Conservation (phyloP, 2,329 filamentous ascomycete species). For the Talaromyces sp. region DNA sequence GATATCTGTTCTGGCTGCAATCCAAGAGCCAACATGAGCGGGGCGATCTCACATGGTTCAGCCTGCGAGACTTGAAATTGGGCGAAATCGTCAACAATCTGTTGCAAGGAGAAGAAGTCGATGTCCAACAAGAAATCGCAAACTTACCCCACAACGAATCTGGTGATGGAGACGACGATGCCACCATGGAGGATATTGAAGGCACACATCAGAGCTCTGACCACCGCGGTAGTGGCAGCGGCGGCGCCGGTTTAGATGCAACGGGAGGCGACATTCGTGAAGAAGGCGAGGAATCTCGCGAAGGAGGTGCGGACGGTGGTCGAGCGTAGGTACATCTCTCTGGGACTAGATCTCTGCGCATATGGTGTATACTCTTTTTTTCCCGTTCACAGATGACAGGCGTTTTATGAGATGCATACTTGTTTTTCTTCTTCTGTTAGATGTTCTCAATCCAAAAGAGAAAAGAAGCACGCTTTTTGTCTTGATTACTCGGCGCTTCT, state of each 20-base stretch:
- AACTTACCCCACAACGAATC: slow-evolving; percentile 50
- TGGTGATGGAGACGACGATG: slow-evolving; percentile 61
- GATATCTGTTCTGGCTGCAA: slow-evolving; percentile 95
- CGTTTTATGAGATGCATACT: slow-evolving; percentile 11
- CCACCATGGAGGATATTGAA: slow-evolving; percentile 75
- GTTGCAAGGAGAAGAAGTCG: slow-evolving; percentile 82
- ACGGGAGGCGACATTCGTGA: slow-evolving; percentile 88
- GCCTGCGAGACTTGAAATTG: slow-evolving; percentile 77
- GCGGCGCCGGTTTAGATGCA: slow-evolving; percentile 78
- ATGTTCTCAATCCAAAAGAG: background rate
- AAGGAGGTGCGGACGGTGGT: slow-evolving; percentile 92
- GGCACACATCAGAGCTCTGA: slow-evolving; percentile 54
- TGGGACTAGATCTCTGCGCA: slow-evolving; percentile 17
- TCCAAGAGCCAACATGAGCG: slow-evolving; percentile 72
- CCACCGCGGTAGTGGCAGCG: slow-evolving; percentile 60
- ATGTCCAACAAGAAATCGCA: slow-evolving; percentile 68
- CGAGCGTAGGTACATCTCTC: slow-evolving; percentile 88
- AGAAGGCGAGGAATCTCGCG: slow-evolving; percentile 81
- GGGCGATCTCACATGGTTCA: slow-evolving; percentile 73
- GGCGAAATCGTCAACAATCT: slow-evolving; percentile 80
- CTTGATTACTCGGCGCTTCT: slow-evolving; percentile 3
- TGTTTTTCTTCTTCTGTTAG: slow-evolving; percentile 1
- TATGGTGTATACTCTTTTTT: background rate
- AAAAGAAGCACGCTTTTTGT: slow-evolving; percentile 1
- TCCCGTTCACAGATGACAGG: slow-evolving; percentile 4